Evolutionary conservation across 306 rosid species (phyloP), one percentile per base, ranked within the genome.

Genomic region (Acacia confusa): DNA sequence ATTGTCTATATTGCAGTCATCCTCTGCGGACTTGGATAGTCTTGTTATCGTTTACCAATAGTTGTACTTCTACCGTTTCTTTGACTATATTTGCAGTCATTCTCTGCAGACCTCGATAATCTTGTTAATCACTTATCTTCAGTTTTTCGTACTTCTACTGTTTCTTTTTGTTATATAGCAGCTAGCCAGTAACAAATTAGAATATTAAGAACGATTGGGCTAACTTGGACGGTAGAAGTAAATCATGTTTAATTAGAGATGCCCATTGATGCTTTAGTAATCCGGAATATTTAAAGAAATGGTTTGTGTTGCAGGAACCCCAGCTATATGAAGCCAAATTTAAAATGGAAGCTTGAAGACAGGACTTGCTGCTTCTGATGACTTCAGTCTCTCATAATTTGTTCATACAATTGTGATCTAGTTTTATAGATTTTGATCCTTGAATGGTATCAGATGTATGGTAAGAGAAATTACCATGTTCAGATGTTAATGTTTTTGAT

Each of bases 321-420:
- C 88, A 92, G 84, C 66, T 83, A 27, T 95, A 93, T 75, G 96
- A 91, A 84, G 93, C 98, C 24, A 95, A 84, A 89, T 95, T 93
- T 80, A 86, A 78, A 71, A 86, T 83, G 74, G 92, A 86, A 55
- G 86, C 80, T 63, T 95, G 89, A 90, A 86, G 86, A 47, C 48
- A 16, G 41, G 84, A 30, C 24, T 58, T 10, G 50, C 66, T 53
- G 38, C 16, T n/a, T 28, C 6, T 64, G 41, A 75, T 14, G 71
- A 52, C 77, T 72, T 17, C 71, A 50, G 14, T 36, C 68, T 24
- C 66, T 24, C 66, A 73, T 81, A 24, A 43, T 86, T 81, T 81
- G 79, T 53, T 69, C 79, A 58, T 66, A 64, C 58, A 55, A 32
- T 78, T 64, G 53, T 79, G 82, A 27, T 78, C 16, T 69, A 79